A percentile compares a stretch with the other conserved stretches of the same genome.
These are phyloP conservation scores for Auricularia sp. DNA, from an alignment of 768 basidiomycete species.

Conservation along the genomic window DNA sequence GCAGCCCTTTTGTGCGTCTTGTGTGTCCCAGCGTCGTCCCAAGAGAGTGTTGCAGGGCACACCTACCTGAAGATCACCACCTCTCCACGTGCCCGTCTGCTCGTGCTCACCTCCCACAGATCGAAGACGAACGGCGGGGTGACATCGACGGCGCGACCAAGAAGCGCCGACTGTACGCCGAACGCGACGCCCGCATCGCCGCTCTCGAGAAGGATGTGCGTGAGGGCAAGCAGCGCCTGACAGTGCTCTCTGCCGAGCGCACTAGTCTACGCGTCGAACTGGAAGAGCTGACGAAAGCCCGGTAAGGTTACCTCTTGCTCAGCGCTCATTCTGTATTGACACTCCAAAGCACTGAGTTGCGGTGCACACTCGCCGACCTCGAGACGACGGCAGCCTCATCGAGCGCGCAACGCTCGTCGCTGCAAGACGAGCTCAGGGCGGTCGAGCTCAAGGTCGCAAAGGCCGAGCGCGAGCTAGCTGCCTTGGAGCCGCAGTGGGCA, in stretches of 20 bases:
- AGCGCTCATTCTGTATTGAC: no score
- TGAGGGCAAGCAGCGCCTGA: conserved; percentile 55
- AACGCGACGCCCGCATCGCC: background rate
- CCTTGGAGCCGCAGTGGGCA: conserved; percentile 63
- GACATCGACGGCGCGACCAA: conserved; percentile 81
- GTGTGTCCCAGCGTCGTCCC: no score
- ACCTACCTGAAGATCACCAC: no score
- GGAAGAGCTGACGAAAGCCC: conserved; percentile 46
- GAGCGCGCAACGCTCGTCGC: conserved; percentile 43
- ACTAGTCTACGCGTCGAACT: conserved; percentile 74
- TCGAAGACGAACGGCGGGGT: conserved; percentile 53
- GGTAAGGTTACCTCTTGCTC: no score
- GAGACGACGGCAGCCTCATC: conserved; percentile 14
- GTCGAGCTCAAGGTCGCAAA: conserved; percentile 51
- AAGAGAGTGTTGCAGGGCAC: no score
- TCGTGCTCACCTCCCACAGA: conserved; percentile 12
- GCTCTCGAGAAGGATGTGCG: conserved; percentile 59
- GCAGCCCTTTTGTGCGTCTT: no score
- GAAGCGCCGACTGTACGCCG: conserved; percentile 29
- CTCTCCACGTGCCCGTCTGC: no score
- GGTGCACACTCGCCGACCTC: conserved; percentile 74
- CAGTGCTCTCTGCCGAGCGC: conserved; percentile 59
- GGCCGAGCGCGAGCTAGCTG: conserved; percentile 53
- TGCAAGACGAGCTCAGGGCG: conserved; percentile 53
- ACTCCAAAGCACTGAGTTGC: conserved; percentile 58